A percentile compares a stretch with the other conserved stretches of the same genome.
Evolutionary conservation across 2,329 filamentous ascomycete genomes (phyloP).

Genomic region (Botrytis fabae): DNA sequence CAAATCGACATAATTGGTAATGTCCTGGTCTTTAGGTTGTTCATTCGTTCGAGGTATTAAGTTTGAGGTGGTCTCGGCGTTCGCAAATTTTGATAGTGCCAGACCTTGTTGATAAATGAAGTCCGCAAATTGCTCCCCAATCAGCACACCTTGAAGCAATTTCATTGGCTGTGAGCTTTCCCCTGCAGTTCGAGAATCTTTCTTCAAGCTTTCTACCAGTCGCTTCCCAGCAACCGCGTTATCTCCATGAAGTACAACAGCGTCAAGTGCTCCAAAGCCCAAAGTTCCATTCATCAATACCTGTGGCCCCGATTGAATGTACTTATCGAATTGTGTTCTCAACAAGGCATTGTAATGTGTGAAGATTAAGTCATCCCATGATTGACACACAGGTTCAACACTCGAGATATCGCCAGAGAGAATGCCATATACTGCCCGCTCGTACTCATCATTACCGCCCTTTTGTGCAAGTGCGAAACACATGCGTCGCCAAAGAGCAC

Average conservation of each 20-base stretch:
- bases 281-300: conserved; percentile 55
- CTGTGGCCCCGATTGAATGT: conserved; percentile 57
- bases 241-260: conserved; percentile 61
- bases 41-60: conserved; percentile 46
- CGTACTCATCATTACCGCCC: conserved; percentile 70
- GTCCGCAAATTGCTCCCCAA: conserved; percentile 60
- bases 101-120: conserved; percentile 62
- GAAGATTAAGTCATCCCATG: conserved; percentile 86
- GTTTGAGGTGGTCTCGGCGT: conserved; percentile 46
- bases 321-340: conserved; percentile 75
- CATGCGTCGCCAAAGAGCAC: conserved; percentile 74
- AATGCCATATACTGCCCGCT: conserved; percentile 86
- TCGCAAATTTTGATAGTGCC: conserved; percentile 50
- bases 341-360: conserved; percentile 85
- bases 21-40: conserved; percentile 42
- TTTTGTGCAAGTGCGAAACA: conserved; percentile 72
- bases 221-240: conserved; percentile 53
- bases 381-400: conserved; percentile 72
- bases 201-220: conserved; percentile 62
- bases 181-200: conserved; percentile 53
- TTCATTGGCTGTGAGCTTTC: conserved; percentile 69
- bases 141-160: conserved; percentile 72
- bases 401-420: conserved; percentile 81
- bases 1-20: conserved; percentile 53
- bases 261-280: conserved; percentile 64